These are phyloP conservation scores for Hypomyces rosellus DNA, from an alignment of 2,329 filamentous ascomycete genomes.

Conservation along the genomic window DNA sequence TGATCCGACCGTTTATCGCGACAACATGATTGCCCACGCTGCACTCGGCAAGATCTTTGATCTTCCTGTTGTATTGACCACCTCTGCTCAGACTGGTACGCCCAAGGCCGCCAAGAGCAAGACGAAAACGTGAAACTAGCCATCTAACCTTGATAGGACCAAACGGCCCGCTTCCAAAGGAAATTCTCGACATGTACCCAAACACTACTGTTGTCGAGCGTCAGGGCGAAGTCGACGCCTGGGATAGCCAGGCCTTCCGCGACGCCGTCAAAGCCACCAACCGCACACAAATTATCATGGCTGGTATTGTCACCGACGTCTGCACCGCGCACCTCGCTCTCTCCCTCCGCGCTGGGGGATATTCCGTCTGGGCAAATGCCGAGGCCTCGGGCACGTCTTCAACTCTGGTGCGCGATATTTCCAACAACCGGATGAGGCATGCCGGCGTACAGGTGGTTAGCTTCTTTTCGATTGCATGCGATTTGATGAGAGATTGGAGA, in stretches of 20 bases:
- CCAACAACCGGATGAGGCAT: constrained; percentile 59
- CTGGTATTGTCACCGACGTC: constrained; percentile 68
- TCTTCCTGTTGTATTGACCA: constrained; percentile 63
- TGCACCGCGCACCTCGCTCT: constrained; percentile 69
- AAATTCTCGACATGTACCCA: constrained; percentile 49
- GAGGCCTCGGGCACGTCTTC: constrained; percentile 65
- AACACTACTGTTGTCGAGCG: constrained; percentile 59
- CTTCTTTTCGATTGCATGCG: constrained; percentile 57
- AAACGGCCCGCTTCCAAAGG: constrained; percentile 58
- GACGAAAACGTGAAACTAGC: not conserved
- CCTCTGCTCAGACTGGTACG: constrained; percentile 53
- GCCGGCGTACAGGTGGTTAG: constrained; percentile 61
- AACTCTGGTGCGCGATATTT: constrained; percentile 37
- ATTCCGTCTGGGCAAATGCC: constrained; percentile 66
- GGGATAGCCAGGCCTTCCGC: constrained; percentile 67
- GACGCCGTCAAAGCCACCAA: constrained; percentile 57
- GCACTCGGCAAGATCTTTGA: constrained; percentile 56
- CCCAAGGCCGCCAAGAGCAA: not conserved
- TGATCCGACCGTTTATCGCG: constrained; percentile 56
- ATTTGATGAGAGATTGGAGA: constrained; percentile 68
- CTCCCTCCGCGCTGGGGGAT: constrained; percentile 64
- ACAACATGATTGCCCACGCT: constrained; percentile 63
- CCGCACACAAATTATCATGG: constrained; percentile 65
- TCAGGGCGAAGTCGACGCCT: constrained; percentile 68
- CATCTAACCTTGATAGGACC: constrained; percentile 41